A percentile compares a stretch with the other conserved stretches of the same genome.
These are phyloP conservation scores for Apiospora hydei DNA, from an alignment of 2,329 filamentous ascomycete genomes.

Conservation along the genomic window DNA sequence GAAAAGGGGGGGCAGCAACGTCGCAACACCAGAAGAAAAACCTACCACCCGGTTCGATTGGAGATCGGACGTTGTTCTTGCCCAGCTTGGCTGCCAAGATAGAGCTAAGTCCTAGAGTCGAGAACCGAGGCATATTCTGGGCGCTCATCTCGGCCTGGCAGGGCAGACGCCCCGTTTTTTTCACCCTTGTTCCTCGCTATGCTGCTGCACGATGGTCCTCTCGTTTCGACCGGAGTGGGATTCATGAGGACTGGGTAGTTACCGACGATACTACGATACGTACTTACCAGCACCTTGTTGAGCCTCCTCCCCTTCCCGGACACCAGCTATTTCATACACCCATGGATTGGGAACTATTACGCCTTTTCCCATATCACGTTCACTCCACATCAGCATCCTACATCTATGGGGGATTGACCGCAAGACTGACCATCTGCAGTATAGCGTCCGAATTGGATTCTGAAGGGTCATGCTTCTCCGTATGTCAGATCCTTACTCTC, in stretches of 20 bases:
- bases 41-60: neutral
- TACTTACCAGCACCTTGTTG: neutral
- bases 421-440: neutral
- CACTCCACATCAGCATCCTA: neutral
- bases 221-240: neutral
- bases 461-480: neutral
- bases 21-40: neutral
- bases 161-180: neutral
- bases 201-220: neutral
- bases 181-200: neutral
- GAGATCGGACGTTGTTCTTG: neutral
- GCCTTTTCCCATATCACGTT: neutral
- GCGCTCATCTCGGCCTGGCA: neutral
- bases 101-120: neutral
- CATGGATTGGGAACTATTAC: neutral
- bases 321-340: neutral
- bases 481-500: neutral
- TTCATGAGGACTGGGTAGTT: neutral
- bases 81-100: neutral
- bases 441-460: neutral
- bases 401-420: neutral
- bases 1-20: neutral
- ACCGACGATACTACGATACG: neutral
- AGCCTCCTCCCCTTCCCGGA: neutral
- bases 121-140: neutral